Percentiles rank a stretch among this genome's conserved stretches.
Evolutionary conservation across 441 rosid genomes (phyloP).

Genomic region (Brassica balearica): DNA sequence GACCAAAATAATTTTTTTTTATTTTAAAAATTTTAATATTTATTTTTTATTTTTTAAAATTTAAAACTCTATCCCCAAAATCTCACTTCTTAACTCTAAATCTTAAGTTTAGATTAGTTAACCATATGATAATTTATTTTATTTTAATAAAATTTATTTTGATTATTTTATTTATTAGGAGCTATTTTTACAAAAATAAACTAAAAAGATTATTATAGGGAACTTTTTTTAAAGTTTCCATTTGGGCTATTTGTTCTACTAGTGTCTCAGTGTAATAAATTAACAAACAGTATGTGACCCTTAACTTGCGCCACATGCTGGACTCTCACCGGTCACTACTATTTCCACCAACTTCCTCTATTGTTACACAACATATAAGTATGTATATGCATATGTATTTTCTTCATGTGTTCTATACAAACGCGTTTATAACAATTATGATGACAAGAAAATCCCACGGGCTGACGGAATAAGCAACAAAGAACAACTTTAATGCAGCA

Average conservation of each 20-base stretch:
- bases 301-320: constrained; percentile 35
- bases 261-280: constrained; percentile 1
- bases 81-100: no score
- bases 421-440: constrained; percentile 17
- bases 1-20: no score
- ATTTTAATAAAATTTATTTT: no score
- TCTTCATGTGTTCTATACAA: background rate
- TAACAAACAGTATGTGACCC: constrained; percentile 28
- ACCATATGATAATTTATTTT: no score
- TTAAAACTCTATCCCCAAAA: no score
- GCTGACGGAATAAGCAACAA: background rate
- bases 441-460: no score
- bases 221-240: background rate
- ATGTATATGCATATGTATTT: background rate
- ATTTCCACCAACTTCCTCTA: constrained; percentile 31
- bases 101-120: no score
- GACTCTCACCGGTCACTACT: constrained; percentile 34
- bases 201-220: no score
- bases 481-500: background rate
- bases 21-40: no score
- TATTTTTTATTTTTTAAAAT: no score
- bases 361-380: background rate
- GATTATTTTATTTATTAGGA: no score
- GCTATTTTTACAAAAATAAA: no score
- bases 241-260: constrained; percentile 16